Evolutionary conservation across 78 protist genomes (phyloP).

Genomic region (Dictyostelium purpureum): DNA sequence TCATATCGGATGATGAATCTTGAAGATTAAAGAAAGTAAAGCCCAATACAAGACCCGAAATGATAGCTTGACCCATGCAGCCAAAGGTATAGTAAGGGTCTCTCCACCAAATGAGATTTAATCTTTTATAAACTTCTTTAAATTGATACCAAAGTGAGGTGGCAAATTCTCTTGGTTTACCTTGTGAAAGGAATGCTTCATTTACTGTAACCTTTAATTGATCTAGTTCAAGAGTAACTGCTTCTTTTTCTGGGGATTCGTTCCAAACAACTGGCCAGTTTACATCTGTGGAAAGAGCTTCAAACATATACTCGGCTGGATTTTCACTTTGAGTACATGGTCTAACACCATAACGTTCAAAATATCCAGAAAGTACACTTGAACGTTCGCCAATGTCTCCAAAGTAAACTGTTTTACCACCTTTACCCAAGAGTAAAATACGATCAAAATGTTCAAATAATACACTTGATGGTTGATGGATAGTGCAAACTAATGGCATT

Average conservation of each 20-base stretch:
- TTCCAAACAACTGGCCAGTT: slow-evolving; percentile 75
- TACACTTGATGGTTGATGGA: slow-evolving; percentile 82
- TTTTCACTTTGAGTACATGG: slow-evolving; percentile 60
- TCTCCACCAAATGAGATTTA: slow-evolving; percentile 60
- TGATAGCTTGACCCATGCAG: background rate
- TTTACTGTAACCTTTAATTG: background rate
- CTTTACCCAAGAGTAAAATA: slow-evolving; percentile 62
- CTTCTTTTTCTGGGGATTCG: slow-evolving; percentile 13
- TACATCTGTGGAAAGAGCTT: slow-evolving; percentile 53
- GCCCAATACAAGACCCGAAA: slow-evolving; percentile 44
- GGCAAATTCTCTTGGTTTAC: slow-evolving; percentile 66
- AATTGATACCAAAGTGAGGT: background rate
- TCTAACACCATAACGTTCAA: slow-evolving; percentile 52
- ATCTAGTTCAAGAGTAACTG: background rate
- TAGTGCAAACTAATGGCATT: slow-evolving; percentile 71
- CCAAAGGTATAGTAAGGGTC: slow-evolving; percentile 31
- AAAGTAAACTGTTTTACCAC: slow-evolving; percentile 80
- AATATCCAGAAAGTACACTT: slow-evolving; percentile 17
- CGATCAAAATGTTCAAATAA: slow-evolving; percentile 78
- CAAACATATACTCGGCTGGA: slow-evolving; percentile 82
- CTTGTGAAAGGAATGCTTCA: background rate
- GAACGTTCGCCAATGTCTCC: slow-evolving; percentile 78
- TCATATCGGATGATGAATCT: slow-evolving; percentile 27
- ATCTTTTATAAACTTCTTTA: slow-evolving; percentile 42
- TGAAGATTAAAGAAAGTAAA: slow-evolving; percentile 13